phyloP scores from a whole-genome alignment of 352 stramenopile species.

The Pythium aristosporum region DNA sequence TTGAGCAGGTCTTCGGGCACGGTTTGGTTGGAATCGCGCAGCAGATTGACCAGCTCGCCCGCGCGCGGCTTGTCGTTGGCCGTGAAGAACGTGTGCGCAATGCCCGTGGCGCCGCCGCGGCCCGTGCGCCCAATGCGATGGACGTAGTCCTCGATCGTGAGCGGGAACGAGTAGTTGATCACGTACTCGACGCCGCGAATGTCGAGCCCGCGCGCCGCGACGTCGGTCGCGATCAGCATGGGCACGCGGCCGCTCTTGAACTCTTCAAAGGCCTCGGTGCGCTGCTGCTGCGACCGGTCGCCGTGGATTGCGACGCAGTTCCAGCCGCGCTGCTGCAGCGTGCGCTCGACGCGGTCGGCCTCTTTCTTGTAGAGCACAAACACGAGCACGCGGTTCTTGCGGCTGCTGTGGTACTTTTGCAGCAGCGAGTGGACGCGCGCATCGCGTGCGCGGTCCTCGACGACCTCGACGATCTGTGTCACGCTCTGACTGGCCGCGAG shows the following conservation, averaged over 20 bases:
- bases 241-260: conserved; percentile 95
- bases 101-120: conserved; percentile 93
- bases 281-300: conserved; percentile 93
- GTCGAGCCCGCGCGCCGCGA: conserved; percentile 96
- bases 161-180: conserved; percentile 97
- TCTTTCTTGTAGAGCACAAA: conserved; percentile 99
- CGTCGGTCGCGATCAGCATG: conserved; percentile 96
- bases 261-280: conserved; percentile 89
- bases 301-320: conserved; percentile 95
- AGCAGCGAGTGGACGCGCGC: conserved; percentile 89
- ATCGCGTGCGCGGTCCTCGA: conserved; percentile 91
- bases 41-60: conserved; percentile 95
- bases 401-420: conserved; percentile 89
- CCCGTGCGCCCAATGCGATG: conserved; percentile 95
- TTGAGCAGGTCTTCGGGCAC: conserved; percentile 95
- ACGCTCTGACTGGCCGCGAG: conserved; percentile 95
- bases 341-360: conserved; percentile 93
- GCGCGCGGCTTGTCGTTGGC: conserved; percentile 95
- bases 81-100: conserved; percentile 98
- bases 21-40: conserved; percentile 92
- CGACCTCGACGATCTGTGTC: conserved; percentile 93
- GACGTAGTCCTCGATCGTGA: conserved; percentile 98
- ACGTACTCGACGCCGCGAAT: conserved; percentile 97
- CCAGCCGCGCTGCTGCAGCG: conserved; percentile 91
- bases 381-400: conserved; percentile 93